A percentile compares a stretch with the other conserved stretches of the same genome.
Evolutionary conservation across 441 rosid species (phyloP).

Genomic region (Geranium incanum): DNA sequence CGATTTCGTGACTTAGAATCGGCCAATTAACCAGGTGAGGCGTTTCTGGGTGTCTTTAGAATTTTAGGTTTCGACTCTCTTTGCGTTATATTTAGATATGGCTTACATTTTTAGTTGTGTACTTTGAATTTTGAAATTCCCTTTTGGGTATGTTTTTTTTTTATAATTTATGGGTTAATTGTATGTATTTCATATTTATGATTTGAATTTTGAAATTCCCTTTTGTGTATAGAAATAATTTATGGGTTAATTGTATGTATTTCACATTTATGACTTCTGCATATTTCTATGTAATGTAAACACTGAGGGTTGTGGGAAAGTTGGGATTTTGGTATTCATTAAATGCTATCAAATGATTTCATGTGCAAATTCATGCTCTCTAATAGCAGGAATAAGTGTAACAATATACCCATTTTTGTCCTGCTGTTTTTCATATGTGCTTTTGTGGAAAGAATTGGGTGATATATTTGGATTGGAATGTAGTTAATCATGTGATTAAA

Average conservation of each 20-base stretch:
- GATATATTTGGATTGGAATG: background rate
- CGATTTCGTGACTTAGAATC: conserved; percentile 21
- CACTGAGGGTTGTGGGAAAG: conserved; percentile 1
- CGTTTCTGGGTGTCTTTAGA: conserved; percentile 1
- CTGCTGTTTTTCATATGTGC: background rate
- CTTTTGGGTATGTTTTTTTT: background rate
- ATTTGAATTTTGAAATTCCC: too few relatives aligned
- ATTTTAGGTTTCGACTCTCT: background rate
- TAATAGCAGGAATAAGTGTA: background rate
- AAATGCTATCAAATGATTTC: background rate
- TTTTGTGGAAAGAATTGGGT: background rate
- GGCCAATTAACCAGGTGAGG: conserved; percentile 19
- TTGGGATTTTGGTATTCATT: background rate
- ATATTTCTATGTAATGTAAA: background rate
- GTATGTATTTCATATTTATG: background rate
- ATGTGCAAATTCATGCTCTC: background rate
- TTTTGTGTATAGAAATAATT: background rate
- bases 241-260: background rate
- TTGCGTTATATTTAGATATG: background rate
- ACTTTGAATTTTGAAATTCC: background rate
- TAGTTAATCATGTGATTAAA: background rate
- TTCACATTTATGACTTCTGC: background rate
- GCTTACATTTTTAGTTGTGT: background rate
- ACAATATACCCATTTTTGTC: background rate
- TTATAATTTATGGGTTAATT: background rate